These are phyloP conservation scores for Copromyces sp. DNA, from an alignment of 495 filamentous ascomycete genomes.

Conservation along the genomic window DNA sequence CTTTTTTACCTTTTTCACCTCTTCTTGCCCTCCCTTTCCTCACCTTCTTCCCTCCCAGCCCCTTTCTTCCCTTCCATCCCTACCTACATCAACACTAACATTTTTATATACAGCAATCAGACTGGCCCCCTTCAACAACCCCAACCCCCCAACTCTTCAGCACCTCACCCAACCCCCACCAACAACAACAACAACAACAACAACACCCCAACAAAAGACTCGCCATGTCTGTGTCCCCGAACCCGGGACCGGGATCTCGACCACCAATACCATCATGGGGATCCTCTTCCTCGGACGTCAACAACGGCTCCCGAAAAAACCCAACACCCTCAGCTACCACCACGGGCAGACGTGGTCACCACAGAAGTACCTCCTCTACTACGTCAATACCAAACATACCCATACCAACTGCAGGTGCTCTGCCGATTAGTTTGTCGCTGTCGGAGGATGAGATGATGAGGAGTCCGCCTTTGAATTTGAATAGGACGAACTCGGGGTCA, in stretches of 20 bases:
- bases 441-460: slow-evolving; percentile 55
- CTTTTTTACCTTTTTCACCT: too few relatives aligned
- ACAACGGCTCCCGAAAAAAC: slow-evolving; percentile 2
- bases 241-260: background rate
- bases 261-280: slow-evolving; percentile 22
- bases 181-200: slow-evolving; percentile 3
- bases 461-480: slow-evolving; percentile 30
- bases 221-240: slow-evolving; percentile 5
- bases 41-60: too few relatives aligned
- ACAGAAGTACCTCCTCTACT: background rate
- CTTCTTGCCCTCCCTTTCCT: too few relatives aligned
- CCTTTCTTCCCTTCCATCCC: too few relatives aligned
- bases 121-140: background rate
- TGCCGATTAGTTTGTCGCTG: slow-evolving; percentile 64
- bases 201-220: slow-evolving; percentile 19
- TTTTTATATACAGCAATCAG: background rate
- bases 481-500: slow-evolving; percentile 24
- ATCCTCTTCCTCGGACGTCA: background rate
- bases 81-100: too few relatives aligned
- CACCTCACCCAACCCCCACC: slow-evolving; percentile 4
- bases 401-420: slow-evolving; percentile 6
- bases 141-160: slow-evolving; percentile 9
- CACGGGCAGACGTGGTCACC: background rate
- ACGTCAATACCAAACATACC: slow-evolving; percentile 7
- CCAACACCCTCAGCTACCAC: background rate